Evolutionary conservation across 768 basidiomycete species (phyloP).

Genomic region (Plicaturopsis crispa): DNA sequence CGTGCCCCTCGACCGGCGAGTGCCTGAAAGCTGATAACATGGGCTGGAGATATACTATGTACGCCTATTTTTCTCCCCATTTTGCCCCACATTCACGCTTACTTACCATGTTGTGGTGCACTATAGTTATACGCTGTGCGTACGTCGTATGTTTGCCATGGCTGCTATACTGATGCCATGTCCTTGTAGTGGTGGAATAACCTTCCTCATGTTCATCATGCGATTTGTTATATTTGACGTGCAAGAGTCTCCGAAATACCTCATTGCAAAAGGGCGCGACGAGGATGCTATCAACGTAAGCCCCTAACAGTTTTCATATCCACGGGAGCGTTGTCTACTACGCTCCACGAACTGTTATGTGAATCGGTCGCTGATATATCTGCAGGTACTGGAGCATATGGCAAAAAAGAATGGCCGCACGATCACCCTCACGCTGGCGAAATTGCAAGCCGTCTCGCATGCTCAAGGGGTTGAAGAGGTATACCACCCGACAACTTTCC

Average conservation of each 20-base stretch:
- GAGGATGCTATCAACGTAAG: slow-evolving; percentile 42
- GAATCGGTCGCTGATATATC: slow-evolving; percentile 1
- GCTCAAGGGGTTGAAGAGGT: slow-evolving; percentile 8
- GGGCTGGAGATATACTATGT: slow-evolving; percentile 56
- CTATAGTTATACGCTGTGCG: slow-evolving; percentile 33
- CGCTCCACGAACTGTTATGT: background rate
- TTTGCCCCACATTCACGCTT: too few relatives aligned
- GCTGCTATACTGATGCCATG: slow-evolving; percentile 2
- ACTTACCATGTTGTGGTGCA: background rate
- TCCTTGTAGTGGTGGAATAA: slow-evolving; percentile 39
- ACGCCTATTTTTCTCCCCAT: too few relatives aligned
- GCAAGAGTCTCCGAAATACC: slow-evolving; percentile 57
- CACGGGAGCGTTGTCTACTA: too few relatives aligned
- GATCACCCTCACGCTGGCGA: slow-evolving; percentile 37
- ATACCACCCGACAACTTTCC: slow-evolving; percentile 17
- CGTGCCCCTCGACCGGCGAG: slow-evolving; percentile 34
- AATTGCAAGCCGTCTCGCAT: slow-evolving; percentile 26
- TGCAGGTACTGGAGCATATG: slow-evolving; percentile 38
- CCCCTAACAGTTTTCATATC: too few relatives aligned
- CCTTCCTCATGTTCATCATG: slow-evolving; percentile 43
- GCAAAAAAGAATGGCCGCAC: slow-evolving; percentile 39
- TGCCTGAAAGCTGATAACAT: slow-evolving; percentile 44
- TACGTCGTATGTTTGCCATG: background rate
- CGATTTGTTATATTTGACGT: slow-evolving; percentile 53
- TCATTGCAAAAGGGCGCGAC: slow-evolving; percentile 49